These are phyloP conservation scores for Suhomyces sp. DNA, from an alignment of 805 yeast genomes.

Conservation along the genomic window DNA sequence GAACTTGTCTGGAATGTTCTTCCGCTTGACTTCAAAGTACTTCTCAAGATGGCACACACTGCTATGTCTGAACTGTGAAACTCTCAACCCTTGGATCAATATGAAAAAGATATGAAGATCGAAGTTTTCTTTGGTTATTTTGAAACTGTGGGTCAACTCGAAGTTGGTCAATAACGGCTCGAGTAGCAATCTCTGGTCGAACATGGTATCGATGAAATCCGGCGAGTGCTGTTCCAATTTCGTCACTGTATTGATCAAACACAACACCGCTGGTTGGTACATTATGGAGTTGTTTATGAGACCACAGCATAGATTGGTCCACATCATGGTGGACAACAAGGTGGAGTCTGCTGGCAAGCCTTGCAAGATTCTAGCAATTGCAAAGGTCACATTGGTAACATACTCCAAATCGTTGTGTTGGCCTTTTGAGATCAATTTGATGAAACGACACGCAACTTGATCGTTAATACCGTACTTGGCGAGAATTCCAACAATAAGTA, in stretches of 20 bases:
- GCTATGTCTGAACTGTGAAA: constrained; percentile 52
- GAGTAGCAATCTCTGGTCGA: constrained; percentile 33
- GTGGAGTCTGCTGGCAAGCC: constrained; percentile 47
- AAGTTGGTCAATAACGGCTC: constrained; percentile 39
- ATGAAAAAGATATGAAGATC: constrained; percentile 48
- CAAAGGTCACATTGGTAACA: constrained; percentile 38
- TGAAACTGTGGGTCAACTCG: constrained; percentile 42
- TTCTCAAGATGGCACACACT: constrained; percentile 45
- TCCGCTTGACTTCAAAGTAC: constrained; percentile 33
- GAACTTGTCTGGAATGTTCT: not conserved
- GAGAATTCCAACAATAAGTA: constrained; percentile 66
- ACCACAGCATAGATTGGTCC: constrained; percentile 41
- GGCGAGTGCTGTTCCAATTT: constrained; percentile 22
- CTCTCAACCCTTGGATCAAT: constrained; percentile 54
- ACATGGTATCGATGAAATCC: constrained; percentile 20
- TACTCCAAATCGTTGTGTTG: constrained; percentile 25
- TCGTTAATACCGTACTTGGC: constrained; percentile 63
- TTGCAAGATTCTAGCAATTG: constrained; percentile 46
- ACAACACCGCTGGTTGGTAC: constrained; percentile 32
- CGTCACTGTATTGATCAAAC: constrained; percentile 25
- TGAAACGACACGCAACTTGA: constrained; percentile 36
- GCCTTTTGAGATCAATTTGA: constrained; percentile 24
- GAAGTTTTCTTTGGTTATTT: constrained; percentile 44
- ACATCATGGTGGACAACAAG: constrained; percentile 47
- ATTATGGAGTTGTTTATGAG: constrained; percentile 26